phyloP scores from a whole-genome alignment of 2,329 filamentous ascomycete species.

The Neofusicoccum ribis region DNA sequence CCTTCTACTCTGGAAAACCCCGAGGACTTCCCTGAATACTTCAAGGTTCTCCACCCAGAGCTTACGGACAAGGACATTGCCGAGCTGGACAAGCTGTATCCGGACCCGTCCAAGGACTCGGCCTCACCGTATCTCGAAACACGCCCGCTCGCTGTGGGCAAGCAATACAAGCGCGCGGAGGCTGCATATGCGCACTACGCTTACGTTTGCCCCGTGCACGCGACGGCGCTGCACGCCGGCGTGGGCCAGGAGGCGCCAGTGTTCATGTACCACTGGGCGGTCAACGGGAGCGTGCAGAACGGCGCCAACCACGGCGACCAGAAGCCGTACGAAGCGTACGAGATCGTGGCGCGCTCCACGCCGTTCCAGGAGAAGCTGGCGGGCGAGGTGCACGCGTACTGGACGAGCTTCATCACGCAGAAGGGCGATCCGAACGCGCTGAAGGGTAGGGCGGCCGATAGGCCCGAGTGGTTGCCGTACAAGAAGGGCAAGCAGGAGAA shows the following conservation, averaged over 20 bases:
- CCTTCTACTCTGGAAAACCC: constrained; percentile 50
- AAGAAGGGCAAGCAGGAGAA: constrained; percentile 23
- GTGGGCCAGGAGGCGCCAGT: constrained; percentile 37
- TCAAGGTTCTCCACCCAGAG: constrained; percentile 60
- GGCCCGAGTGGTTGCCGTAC: constrained; percentile 29
- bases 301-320: constrained; percentile 39
- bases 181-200: constrained; percentile 65
- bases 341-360: constrained; percentile 27
- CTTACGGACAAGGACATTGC: constrained; percentile 55
- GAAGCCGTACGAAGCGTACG: constrained; percentile 36
- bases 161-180: constrained; percentile 59
- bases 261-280: constrained; percentile 63
- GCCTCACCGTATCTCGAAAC: constrained; percentile 45
- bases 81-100: constrained; percentile 61
- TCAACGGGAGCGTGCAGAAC: constrained; percentile 41
- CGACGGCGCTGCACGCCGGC: constrained; percentile 54
- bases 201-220: constrained; percentile 64
- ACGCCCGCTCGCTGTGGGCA: constrained; percentile 44
- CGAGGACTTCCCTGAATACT: constrained; percentile 61
- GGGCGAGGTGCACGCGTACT: constrained; percentile 31
- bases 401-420: constrained; percentile 33
- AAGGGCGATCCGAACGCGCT: constrained; percentile 34
- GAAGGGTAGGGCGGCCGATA: constrained; percentile 23
- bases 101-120: constrained; percentile 52
- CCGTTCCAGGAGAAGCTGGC: constrained; percentile 33